Base-by-base conservation (phyloP, 2,329 filamentous ascomycete species). In the Cladorrhinum sp. region DNA sequence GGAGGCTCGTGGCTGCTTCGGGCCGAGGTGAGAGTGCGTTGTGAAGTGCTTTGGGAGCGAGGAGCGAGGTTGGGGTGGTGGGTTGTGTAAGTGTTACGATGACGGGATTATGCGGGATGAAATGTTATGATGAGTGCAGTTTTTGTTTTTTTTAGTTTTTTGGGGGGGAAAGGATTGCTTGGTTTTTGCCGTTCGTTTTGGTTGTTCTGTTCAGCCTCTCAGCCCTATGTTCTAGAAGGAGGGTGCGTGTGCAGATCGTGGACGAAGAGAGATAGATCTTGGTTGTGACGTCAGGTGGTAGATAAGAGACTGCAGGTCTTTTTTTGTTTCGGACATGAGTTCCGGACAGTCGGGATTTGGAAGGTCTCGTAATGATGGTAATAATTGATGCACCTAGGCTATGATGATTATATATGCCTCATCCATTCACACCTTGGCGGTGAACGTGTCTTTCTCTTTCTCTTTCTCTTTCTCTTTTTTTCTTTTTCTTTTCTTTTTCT, bases 21-120 rank as follows among this genome's bases (percentile, higher is more conserved):
- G 74, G 74, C 28, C 74, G 74, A 36, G 49, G 26, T 4, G 26
- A 26, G 21, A 77, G 79, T 36, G 75, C 75, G 23, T 63, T 83
- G 64, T 82, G 61, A 67, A 8, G n/a, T n/a, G n/a, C n/a, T n/a
- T n/a, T n/a, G n/a, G 24, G 56, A n/a, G 23, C 8, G 56, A 36
- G 42, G 28, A 54, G 53, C 33, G 21, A 60, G 42, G 36, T 18
- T 10, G 53, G 42, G 18, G 24, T 49, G 23, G 49, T 24, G 16
- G 57, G 58, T 46, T 46, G 42, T 46, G 42, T 46, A 46, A 46
- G 42, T 46, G 3, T 46, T 36, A 36, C 12, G 14, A 36, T 10
- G 12, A 36, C 12, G 33, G 33, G 33, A 12, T 36, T 36, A 36
- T 36, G 33, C 33, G 33, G 33, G 4, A 36, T 16, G 33, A 36